These are phyloP conservation scores for Mollisiaceae sp. DNA, from an alignment of 2,329 filamentous ascomycete species.

Conservation along the genomic window DNA sequence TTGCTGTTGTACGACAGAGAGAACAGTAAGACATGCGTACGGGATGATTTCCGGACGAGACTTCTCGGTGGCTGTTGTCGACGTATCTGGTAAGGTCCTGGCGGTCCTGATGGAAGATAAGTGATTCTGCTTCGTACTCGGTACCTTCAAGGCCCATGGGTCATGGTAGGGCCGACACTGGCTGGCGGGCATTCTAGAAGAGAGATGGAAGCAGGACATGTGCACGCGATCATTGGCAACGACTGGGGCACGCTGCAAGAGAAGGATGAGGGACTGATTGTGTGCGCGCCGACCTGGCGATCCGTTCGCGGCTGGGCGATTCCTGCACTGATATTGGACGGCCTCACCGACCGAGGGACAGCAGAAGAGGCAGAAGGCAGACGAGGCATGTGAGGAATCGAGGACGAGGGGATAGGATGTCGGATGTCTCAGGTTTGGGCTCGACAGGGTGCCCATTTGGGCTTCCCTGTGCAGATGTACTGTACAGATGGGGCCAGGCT, in stretches of 20 bases:
- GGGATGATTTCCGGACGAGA: neutral
- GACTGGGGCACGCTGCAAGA: neutral
- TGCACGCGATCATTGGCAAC: conserved; percentile 12
- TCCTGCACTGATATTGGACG: neutral
- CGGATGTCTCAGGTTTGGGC: neutral
- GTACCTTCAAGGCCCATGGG: no score
- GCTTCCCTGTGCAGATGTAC: no score
- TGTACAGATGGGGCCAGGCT: no score
- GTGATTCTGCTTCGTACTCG: neutral
- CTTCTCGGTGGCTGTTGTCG: neutral
- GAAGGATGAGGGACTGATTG: neutral
- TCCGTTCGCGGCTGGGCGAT: neutral
- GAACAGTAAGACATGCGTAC: neutral
- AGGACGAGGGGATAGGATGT: no score
- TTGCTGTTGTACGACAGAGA: neutral
- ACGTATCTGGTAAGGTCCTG: conserved; percentile 4
- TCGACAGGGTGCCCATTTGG: neutral
- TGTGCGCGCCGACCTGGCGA: neutral
- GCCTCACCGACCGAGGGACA: neutral
- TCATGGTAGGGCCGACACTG: neutral
- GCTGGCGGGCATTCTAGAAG: neutral
- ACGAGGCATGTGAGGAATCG: neutral
- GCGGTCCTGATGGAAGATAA: neutral
- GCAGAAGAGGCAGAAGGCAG: neutral
- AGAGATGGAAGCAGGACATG: conserved; percentile 3